Percentiles rank a stretch among this genome's conserved stretches.
These are phyloP conservation scores for Botrytis medusae DNA, from an alignment of 2,329 filamentous ascomycete genomes.

Conservation along the genomic window DNA sequence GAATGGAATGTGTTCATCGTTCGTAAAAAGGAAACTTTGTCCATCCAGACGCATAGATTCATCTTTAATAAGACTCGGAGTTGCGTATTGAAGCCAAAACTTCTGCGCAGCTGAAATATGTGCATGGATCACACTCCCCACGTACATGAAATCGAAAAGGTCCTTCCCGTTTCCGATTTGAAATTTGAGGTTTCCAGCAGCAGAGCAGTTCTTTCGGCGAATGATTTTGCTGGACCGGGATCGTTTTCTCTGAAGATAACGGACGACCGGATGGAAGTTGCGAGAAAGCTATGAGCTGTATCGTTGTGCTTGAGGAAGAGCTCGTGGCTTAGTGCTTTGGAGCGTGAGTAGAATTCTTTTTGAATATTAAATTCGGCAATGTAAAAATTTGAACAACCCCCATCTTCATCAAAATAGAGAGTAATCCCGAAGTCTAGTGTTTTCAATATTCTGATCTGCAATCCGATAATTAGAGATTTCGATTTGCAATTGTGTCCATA, in stretches of 20 bases:
- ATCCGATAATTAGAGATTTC: neutral
- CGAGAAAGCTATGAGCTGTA: conserved; percentile 43
- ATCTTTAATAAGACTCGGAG: neutral
- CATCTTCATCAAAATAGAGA: neutral
- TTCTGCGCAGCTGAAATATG: conserved; percentile 50
- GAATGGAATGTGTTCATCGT: conserved; percentile 27
- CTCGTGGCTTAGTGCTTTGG: conserved; percentile 29
- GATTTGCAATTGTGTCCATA: neutral
- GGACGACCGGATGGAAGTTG: conserved; percentile 49
- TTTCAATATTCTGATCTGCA: neutral
- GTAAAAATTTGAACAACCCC: neutral
- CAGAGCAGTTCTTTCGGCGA: conserved; percentile 46
- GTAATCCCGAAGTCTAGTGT: neutral
- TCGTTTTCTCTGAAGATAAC: conserved; percentile 52
- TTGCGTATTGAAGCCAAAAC: conserved; percentile 40
- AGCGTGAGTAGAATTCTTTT: conserved; percentile 27
- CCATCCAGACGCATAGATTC: conserved; percentile 22
- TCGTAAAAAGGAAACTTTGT: conserved; percentile 29
- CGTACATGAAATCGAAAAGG: conserved; percentile 52
- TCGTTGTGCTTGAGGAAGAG: conserved; percentile 26
- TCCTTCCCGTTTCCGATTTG: conserved; percentile 53
- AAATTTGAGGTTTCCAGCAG: conserved; percentile 48
- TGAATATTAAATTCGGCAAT: conserved; percentile 5
- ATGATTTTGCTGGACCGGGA: conserved; percentile 27
- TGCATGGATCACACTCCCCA: conserved; percentile 51